These are phyloP conservation scores for Cucurbita ficifolia DNA, from an alignment of 306 rosid species.

Conservation along the genomic window DNA sequence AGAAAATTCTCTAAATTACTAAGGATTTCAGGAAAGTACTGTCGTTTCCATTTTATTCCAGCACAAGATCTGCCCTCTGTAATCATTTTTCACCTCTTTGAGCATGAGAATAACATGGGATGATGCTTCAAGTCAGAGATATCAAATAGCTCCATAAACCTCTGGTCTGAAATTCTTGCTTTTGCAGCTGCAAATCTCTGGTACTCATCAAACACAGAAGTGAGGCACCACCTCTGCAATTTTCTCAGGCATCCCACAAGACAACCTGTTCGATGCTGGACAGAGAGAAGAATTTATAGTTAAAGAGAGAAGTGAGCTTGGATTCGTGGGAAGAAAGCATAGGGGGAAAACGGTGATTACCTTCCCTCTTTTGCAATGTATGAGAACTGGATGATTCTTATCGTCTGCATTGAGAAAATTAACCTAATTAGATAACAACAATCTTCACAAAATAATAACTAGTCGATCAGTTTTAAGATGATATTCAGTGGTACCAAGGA, in stretches of 20 bases:
- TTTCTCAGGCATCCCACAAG: slow-evolving; percentile 94
- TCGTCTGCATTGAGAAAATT: slow-evolving; percentile 40
- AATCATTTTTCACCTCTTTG: slow-evolving; percentile 31
- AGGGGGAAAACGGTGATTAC: slow-evolving; percentile 14
- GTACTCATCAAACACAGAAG: slow-evolving; percentile 87
- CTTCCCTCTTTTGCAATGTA: slow-evolving; percentile 97
- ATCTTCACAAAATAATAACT: background rate
- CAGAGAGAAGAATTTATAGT: slow-evolving; percentile 6
- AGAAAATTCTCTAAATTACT: background rate
- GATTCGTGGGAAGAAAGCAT: background rate
- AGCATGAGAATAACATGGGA: slow-evolving; percentile 54
- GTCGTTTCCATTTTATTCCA: slow-evolving; percentile 2
- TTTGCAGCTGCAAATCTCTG: slow-evolving; percentile 94
- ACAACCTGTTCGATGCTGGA: slow-evolving; percentile 97
- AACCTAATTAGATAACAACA: background rate
- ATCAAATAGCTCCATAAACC: slow-evolving; percentile 87
- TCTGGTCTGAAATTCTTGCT: slow-evolving; percentile 91
- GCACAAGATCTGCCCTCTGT: background rate
- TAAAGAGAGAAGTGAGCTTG: background rate
- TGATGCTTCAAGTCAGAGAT: slow-evolving; percentile 62
- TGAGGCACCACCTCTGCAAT: slow-evolving; percentile 81
- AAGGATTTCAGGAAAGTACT: background rate
- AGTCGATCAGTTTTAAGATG: background rate
- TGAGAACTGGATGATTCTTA: slow-evolving; percentile 84
- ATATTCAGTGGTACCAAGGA: slow-evolving; percentile 48